Percentiles rank a stretch among this genome's conserved stretches.
Conservation (phyloP, 2,329 filamentous ascomycete species). For the Ophiostoma perfectum region DNA sequence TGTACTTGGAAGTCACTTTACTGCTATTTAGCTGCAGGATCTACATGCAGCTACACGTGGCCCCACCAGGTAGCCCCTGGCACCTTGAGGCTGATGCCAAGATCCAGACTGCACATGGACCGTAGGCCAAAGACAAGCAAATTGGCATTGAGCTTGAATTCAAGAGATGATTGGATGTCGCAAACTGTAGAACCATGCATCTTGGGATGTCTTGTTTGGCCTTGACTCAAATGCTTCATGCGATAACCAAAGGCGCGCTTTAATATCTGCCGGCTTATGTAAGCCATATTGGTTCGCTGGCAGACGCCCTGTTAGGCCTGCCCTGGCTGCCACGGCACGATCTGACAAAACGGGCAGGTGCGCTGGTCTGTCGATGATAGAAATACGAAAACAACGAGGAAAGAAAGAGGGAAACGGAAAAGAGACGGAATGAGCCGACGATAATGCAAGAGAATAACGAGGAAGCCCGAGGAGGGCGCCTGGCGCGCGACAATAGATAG, state of each 20-base stretch:
- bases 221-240: conserved; percentile 7
- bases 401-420: background rate
- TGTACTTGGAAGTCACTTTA: conserved; percentile 15
- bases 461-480: conserved; percentile 4
- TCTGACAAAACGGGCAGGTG: background rate
- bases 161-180: background rate
- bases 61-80: conserved; percentile 12
- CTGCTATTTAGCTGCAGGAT: background rate
- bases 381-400: background rate
- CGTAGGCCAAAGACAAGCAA: background rate
- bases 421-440: background rate
- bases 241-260: background rate
- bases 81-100: conserved; percentile 25
- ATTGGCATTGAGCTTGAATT: background rate
- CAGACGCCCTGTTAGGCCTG: too few species aligned
- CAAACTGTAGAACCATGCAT: background rate
- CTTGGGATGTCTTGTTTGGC: background rate
- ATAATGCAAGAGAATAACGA: background rate
- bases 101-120: conserved; percentile 1
- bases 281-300: background rate
- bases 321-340: background rate
- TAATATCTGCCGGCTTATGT: background rate
- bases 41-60: conserved; percentile 2
- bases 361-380: background rate
- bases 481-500: conserved; percentile 1